A percentile compares a stretch with the other conserved stretches of the same genome.
phyloP scores from a whole-genome alignment of 2,329 filamentous ascomycete genomes.

The Hypoxylon sp. region DNA sequence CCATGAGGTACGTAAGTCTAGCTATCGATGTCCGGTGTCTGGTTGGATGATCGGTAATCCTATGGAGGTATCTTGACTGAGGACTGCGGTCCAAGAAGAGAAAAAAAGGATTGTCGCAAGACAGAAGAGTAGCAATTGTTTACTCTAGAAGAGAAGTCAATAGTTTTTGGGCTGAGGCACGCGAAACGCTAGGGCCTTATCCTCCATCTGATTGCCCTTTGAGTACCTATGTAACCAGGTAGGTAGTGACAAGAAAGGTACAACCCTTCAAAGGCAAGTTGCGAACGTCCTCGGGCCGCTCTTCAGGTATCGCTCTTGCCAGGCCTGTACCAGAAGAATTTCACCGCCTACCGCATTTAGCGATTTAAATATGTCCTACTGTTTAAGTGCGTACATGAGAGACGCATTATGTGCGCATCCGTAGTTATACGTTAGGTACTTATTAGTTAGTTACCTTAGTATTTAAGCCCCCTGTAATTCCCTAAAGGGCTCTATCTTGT shows the following conservation, averaged over 20 bases:
- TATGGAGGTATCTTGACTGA: not conserved
- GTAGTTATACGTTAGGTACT: not conserved
- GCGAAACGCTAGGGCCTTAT: not conserved
- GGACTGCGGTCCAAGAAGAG: not conserved
- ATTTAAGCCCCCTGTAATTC: not conserved
- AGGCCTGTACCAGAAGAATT: slow-evolving; percentile 21
- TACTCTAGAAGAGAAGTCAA: not conserved
- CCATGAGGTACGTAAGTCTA: too few relatives aligned
- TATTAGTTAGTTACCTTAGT: too few relatives aligned
- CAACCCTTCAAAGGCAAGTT: not conserved
- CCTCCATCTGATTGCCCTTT: not conserved
- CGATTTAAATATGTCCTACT: slow-evolving; percentile 5
- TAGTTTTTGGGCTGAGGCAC: not conserved
- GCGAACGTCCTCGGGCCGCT: slow-evolving; percentile 34
- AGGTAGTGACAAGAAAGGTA: not conserved
- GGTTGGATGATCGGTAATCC: not conserved
- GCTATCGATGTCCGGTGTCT: not conserved
- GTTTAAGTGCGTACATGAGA: slow-evolving; percentile 7
- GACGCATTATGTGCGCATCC: not conserved
- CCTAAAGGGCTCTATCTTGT: slow-evolving; percentile 15
- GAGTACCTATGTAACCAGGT: too few relatives aligned
- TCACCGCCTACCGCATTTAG: slow-evolving; percentile 37
- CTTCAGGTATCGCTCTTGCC: slow-evolving; percentile 13
- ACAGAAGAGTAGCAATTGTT: not conserved
- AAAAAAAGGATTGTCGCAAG: not conserved